Conservation (phyloP, 192 early-diverging fungal species). For the Backusella sp. region DNA sequence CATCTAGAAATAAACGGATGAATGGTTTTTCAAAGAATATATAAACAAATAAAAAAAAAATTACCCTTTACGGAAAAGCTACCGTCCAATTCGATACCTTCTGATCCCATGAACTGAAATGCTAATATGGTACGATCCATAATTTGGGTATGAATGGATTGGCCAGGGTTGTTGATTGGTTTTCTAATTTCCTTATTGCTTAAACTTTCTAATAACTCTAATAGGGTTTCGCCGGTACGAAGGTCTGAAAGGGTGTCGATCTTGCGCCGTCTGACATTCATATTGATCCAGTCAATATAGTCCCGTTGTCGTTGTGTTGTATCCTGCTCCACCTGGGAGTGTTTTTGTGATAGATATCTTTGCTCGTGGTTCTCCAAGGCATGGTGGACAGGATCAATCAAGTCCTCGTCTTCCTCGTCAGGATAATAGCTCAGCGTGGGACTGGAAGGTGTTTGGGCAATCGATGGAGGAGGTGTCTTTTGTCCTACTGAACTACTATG, state of each 20-base stretch:
- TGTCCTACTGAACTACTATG: neutral
- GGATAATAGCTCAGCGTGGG: slow-evolving; percentile 5
- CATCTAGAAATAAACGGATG: slow-evolving; percentile 16
- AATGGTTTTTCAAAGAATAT: neutral
- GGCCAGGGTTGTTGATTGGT: slow-evolving; percentile 33
- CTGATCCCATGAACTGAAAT: slow-evolving; percentile 55
- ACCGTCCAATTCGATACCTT: slow-evolving; percentile 47
- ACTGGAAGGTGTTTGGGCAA: neutral
- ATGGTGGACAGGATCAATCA: slow-evolving; percentile 28
- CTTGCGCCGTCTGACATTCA: slow-evolving; percentile 15
- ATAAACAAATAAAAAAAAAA: neutral
- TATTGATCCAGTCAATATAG: slow-evolving; percentile 51
- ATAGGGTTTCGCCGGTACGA: slow-evolving; percentile 44
- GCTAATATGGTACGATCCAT: slow-evolving; percentile 49
- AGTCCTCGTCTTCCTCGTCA: slow-evolving; percentile 29
- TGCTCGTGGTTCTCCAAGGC: neutral
- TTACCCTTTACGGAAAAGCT: slow-evolving; percentile 48
- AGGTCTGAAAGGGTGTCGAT: slow-evolving; percentile 39
- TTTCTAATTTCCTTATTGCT: slow-evolving; percentile 49
- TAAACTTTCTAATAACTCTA: slow-evolving; percentile 45
- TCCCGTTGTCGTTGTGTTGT: slow-evolving; percentile 7
- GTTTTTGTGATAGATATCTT: neutral
- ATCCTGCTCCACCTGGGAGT: neutral
- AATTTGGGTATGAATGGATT: slow-evolving; percentile 40
- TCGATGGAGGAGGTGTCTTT: neutral